These are phyloP conservation scores for Chlorella sp. DNA, from an alignment of 139 green algal species.

Conservation along the genomic window DNA sequence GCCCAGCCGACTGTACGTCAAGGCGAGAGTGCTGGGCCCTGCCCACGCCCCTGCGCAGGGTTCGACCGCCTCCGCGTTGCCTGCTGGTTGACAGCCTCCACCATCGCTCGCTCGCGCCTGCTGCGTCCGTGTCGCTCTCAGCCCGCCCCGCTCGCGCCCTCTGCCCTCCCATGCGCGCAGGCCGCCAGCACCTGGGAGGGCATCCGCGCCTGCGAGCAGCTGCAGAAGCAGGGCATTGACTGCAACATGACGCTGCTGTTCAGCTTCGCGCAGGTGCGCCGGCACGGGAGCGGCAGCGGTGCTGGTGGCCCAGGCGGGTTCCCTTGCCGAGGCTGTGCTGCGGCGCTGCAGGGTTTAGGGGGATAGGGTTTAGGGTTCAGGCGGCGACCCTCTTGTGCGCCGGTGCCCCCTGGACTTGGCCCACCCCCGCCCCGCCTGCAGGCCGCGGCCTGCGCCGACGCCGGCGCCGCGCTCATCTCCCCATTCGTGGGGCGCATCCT, in stretches of 20 bases:
- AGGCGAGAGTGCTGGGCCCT: slow-evolving; percentile 21
- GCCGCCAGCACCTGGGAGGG: slow-evolving; percentile 88
- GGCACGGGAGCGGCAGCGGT: too few species aligned
- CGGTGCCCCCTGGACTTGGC: too few species aligned
- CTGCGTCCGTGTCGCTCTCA: not conserved
- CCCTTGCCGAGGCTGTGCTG: too few species aligned
- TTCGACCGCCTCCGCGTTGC: not conserved
- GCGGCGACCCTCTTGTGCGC: too few species aligned
- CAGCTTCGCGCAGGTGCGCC: slow-evolving; percentile 80
- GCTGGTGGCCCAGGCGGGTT: too few species aligned
- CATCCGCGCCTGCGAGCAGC: slow-evolving; percentile 78
- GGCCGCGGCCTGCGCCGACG: slow-evolving; percentile 84
- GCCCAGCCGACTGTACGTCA: slow-evolving; percentile 56
- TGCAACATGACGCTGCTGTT: slow-evolving; percentile 95
- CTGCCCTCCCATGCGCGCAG: slow-evolving; percentile 38
- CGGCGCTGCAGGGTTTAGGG: too few species aligned
- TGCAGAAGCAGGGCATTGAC: slow-evolving; percentile 84
- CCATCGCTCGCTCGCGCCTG: not conserved
- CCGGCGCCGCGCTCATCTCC: slow-evolving; percentile 79
- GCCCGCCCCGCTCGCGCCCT: not conserved
- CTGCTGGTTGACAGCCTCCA: not conserved
- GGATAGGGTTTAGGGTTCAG: too few species aligned
- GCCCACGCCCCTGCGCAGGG: not conserved
- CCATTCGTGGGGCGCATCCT: slow-evolving; percentile 94
- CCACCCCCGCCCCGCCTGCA: slow-evolving; percentile 33